Conservation (phyloP, 225 moss, liverwort and hornwort species). For the Physcomitrellopsis africana region DNA sequence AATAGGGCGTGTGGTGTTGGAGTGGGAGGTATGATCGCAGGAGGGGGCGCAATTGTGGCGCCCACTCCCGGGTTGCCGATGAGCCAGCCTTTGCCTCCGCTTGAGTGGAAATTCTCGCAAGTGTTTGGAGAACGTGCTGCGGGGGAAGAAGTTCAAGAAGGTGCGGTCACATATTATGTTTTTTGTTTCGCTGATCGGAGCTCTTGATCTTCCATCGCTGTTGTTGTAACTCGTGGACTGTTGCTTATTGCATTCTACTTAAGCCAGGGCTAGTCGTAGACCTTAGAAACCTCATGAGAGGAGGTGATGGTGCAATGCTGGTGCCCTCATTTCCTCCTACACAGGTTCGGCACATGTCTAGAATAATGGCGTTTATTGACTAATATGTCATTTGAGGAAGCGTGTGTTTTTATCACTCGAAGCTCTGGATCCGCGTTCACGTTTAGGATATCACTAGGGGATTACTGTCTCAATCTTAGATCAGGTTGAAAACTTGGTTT, state of each 20-base stretch:
- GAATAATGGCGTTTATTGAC: background rate
- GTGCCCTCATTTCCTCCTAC: background rate
- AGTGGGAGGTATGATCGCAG: slow-evolving; percentile 87
- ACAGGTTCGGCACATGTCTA: slow-evolving; percentile 19
- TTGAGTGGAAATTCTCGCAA: slow-evolving; percentile 99
- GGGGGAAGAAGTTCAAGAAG: slow-evolving; percentile 98
- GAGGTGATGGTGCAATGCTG: slow-evolving; percentile 34
- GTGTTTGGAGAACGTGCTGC: slow-evolving; percentile 96
- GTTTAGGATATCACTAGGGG: background rate
- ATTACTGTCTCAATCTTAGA: slow-evolving; percentile 12
- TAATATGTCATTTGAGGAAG: slow-evolving; percentile 9
- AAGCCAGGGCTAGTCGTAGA: slow-evolving; percentile 3
- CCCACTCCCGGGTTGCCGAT: slow-evolving; percentile 82
- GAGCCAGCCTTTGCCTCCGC: slow-evolving; percentile 73
- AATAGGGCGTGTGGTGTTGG: slow-evolving; percentile 41
- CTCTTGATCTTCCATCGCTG: slow-evolving; percentile 16
- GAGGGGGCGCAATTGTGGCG: slow-evolving; percentile 87
- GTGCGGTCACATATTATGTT: slow-evolving; percentile 40
- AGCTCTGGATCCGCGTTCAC: slow-evolving; percentile 23
- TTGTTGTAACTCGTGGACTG: background rate
- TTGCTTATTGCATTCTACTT: slow-evolving; percentile 1
- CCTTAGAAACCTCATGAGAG: background rate
- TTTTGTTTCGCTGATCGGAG: slow-evolving; percentile 29
- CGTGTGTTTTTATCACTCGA: slow-evolving; percentile 4
- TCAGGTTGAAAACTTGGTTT: slow-evolving; percentile 4